Evolutionary conservation across 441 rosid species (phyloP).

Genomic region (Populus hybrid): DNA sequence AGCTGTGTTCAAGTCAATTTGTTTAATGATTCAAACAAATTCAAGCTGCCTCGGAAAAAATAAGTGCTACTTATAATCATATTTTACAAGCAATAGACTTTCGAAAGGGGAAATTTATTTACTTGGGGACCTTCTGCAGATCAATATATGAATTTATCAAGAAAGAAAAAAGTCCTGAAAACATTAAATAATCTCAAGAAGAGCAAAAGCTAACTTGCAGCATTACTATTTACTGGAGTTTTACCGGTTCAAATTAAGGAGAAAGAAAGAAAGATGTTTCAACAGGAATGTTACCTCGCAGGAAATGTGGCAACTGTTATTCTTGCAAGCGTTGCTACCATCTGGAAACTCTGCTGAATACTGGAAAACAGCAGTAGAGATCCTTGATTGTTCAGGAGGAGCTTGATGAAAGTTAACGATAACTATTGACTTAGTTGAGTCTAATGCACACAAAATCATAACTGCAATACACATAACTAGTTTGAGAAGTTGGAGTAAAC

Average conservation of each 20-base stretch:
- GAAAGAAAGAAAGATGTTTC: background rate
- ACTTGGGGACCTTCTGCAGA: background rate
- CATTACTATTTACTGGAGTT: background rate
- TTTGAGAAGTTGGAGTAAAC: conserved; percentile 24
- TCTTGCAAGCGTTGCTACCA: conserved; percentile 40
- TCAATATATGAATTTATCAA: background rate
- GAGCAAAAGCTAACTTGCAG: background rate
- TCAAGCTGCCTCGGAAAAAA: background rate
- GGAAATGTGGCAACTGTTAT: conserved; percentile 28
- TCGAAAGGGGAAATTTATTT: background rate
- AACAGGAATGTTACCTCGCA: conserved; percentile 41
- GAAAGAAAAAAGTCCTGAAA: background rate
- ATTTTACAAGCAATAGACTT: background rate
- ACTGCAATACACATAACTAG: conserved; percentile 20
- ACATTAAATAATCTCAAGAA: background rate
- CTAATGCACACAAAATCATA: conserved; percentile 22
- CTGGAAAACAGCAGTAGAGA: conserved; percentile 40
- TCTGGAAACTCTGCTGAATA: conserved; percentile 32
- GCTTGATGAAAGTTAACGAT: conserved; percentile 31
- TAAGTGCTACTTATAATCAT: background rate
- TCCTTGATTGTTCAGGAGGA: conserved; percentile 42
- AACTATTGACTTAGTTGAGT: conserved; percentile 30
- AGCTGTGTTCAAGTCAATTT: conserved; percentile 32
- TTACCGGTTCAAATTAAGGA: background rate
- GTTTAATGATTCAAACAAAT: background rate